Evolutionary conservation across 805 yeast species (phyloP).

Genomic region (Cyberlindnera xishuangbannaensis): DNA sequence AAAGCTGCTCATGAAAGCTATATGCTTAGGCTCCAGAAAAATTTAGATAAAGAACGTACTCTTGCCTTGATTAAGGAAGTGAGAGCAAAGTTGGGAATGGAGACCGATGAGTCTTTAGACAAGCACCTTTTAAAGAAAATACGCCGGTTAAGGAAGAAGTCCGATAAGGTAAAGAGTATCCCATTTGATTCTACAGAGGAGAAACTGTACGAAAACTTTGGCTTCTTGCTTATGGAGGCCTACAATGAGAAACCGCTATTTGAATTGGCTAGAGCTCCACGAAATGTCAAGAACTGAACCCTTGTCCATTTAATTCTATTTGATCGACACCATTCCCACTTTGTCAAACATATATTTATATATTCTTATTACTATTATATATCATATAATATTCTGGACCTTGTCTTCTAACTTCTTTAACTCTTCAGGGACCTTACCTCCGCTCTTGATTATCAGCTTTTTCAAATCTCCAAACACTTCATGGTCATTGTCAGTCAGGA

Average conservation of each 20-base stretch:
- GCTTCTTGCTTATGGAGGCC: neutral
- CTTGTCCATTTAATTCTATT: too few relatives aligned
- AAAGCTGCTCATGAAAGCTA: neutral
- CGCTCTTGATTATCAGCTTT: slow-evolving; percentile 18
- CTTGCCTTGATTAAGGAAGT: neutral
- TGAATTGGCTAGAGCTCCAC: too few relatives aligned
- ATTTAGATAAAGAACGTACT: neutral
- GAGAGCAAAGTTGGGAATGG: neutral
- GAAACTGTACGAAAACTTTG: neutral
- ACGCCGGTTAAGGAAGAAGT: neutral
- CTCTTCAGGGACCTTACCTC: slow-evolving; percentile 19
- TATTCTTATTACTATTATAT: neutral
- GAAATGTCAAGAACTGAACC: too few relatives aligned
- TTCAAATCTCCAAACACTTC: slow-evolving; percentile 18
- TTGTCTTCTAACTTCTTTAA: slow-evolving; percentile 13
- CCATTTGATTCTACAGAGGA: neutral
- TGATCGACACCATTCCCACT: neutral
- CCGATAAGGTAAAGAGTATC: neutral
- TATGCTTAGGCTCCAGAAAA: slow-evolving; percentile 4
- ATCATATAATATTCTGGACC: slow-evolving; percentile 9
- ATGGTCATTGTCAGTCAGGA: slow-evolving; percentile 63
- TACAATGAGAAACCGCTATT: neutral
- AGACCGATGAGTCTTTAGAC: neutral
- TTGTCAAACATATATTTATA: neutral
- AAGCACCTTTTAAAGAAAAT: neutral